These are phyloP conservation scores for Phytophthora hybrid DNA, from an alignment of 352 stramenopile species.

Conservation along the genomic window DNA sequence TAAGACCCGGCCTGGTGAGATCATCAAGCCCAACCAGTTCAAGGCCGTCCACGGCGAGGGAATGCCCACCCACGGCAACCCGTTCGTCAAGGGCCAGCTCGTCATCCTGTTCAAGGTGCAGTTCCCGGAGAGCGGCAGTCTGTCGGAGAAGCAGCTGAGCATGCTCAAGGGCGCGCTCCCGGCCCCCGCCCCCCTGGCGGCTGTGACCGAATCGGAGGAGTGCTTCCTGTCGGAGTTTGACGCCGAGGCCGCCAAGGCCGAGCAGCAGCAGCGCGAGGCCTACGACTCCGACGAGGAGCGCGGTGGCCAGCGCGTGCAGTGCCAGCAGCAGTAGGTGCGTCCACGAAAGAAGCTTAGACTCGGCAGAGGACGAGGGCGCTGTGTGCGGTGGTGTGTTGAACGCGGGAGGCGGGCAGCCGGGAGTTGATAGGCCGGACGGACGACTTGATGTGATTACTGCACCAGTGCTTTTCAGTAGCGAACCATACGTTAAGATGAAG, in stretches of 20 bases:
- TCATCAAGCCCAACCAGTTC: conserved; percentile 94
- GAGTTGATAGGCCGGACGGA: conserved; percentile 20
- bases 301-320: conserved; percentile 89
- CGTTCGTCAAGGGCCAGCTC: conserved; percentile 98
- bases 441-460: conserved; percentile 19
- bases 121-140: conserved; percentile 92
- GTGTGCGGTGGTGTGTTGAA: conserved; percentile 33
- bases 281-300: conserved; percentile 96
- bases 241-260: conserved; percentile 88
- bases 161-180: conserved; percentile 73
- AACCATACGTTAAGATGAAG: conserved; percentile 47
- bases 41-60: conserved; percentile 96
- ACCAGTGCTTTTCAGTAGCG: conserved; percentile 31
- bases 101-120: conserved; percentile 98
- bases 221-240: conserved; percentile 94
- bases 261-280: conserved; percentile 70
- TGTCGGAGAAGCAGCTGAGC: conserved; percentile 89
- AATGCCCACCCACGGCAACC: conserved; percentile 98
- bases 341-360: conserved; percentile 42
- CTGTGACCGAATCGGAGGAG: conserved; percentile 71
- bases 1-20: conserved; percentile 93
- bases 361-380: conserved; percentile 29
- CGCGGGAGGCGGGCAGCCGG: conserved; percentile 3
- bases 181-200: conserved; percentile 55
- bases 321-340: conserved; percentile 88